Percentiles rank a stretch among this genome's conserved stretches.
Evolutionary conservation across 2,329 filamentous ascomycete genomes (phyloP).

Genomic region (Emergomyces pasteurianus): DNA sequence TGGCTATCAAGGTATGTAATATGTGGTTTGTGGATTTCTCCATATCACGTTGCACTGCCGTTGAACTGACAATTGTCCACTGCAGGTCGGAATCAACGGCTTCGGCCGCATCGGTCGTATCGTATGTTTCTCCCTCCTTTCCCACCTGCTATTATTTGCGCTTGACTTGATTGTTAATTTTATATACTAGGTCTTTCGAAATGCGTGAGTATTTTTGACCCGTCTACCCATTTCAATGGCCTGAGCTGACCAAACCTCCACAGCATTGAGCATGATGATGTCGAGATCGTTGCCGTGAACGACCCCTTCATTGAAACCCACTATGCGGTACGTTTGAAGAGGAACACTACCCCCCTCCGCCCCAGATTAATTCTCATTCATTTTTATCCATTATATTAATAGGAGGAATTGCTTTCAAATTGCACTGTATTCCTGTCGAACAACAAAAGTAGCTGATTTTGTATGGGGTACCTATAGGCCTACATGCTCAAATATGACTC

Average conservation of each 20-base stretch:
- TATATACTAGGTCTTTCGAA: conserved; percentile 66
- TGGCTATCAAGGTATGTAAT: conserved; percentile 14
- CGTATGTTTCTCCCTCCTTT: conserved; percentile 37
- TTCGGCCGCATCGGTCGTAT: conserved; percentile 99
- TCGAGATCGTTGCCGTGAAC: conserved; percentile 94
- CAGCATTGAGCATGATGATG: conserved; percentile 73
- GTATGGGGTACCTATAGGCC: conserved; percentile 46
- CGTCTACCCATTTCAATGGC: not conserved
- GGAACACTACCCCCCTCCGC: not conserved
- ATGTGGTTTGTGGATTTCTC: too few relatives aligned
- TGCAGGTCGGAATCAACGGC: conserved; percentile 95
- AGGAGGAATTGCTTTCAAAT: too few relatives aligned
- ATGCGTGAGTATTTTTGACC: conserved; percentile 55
- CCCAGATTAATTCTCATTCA: too few relatives aligned
- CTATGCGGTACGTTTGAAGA: conserved; percentile 69
- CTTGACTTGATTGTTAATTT: conserved; percentile 16
- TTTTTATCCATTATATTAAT: too few relatives aligned
- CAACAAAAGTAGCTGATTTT: not conserved
- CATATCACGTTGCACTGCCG: not conserved
- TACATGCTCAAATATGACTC: conserved; percentile 99
- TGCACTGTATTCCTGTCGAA: too few relatives aligned
- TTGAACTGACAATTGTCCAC: conserved; percentile 24
- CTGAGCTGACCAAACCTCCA: conserved; percentile 4
- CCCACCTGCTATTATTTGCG: too few relatives aligned
- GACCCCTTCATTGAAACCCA: conserved; percentile 97